Base-by-base conservation (phyloP, 306 rosid genomes). In the Quercus aquifolioides region DNA sequence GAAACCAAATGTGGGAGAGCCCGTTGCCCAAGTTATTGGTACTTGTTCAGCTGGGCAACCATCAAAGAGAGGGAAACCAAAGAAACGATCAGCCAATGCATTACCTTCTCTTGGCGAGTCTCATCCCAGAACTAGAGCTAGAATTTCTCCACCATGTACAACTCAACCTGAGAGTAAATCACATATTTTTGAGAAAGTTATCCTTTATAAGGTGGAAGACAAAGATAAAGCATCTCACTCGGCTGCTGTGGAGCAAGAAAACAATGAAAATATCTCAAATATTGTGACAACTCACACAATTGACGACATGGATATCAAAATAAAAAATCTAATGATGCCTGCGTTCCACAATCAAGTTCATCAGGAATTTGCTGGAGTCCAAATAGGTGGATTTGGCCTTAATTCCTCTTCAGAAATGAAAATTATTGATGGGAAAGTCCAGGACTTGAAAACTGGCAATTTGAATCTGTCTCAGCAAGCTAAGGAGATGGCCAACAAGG, bases 51-150 rank as follows among this genome's bases (percentile, higher is more conserved):
- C 74, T 64, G 65, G 54, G 70, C 28, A 80, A 70, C 79, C 85
- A 65, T 17, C 74, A 75, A 89, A 80, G 76, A 87, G 89, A 84
- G 91, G 87, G 70, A 83, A 88, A 81, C 84, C 89, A 55, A 89
- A 71, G 84, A 73, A 65, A 43, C 23, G 84, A 64, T 79, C 80
- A 5, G 77, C 55, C 60, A 79, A 83, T 76, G 79, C 75, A 43
- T 73, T 70, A 10, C 11, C 41, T 55, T 83, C 83, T 18, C 73
- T 71, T 0, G 55, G 35, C 5, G 82, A 75, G 73, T 74, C 82
- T 78, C 86, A 20, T 17, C 76, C 79, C 52, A 60, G 6, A 58
- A 65, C 64, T 70, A 81, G 63, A n/a, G 81, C 71, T 28, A 76
- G 78, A 77, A 86, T 74, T 14, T 78, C 76, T 69, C 76, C 82